These are phyloP conservation scores for Fraxinus nigra DNA, from an alignment of 305 asterid genomes.

Conservation along the genomic window DNA sequence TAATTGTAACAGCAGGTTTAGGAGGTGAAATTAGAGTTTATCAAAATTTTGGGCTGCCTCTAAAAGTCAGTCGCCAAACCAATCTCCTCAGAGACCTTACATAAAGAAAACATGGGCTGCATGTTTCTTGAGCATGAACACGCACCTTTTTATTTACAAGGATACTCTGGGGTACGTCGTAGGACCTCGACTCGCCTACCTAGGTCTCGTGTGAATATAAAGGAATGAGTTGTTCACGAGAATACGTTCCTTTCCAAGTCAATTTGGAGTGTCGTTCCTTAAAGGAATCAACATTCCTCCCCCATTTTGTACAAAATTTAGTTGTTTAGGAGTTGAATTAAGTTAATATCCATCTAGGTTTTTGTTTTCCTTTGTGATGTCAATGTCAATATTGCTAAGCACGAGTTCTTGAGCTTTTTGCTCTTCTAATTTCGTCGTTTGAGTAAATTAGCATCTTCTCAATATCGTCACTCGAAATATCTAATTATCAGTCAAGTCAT, in stretches of 20 bases:
- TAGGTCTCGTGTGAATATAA: background rate
- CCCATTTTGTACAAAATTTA: background rate
- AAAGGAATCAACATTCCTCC: background rate
- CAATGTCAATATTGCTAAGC: background rate
- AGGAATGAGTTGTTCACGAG: background rate
- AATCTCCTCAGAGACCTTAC: slow-evolving; percentile 50
- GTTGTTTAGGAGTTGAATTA: background rate
- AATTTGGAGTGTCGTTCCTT: background rate
- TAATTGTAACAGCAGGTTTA: slow-evolving; percentile 71
- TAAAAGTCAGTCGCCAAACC: slow-evolving; percentile 61
- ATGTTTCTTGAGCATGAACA: background rate
- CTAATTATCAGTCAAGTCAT: background rate
- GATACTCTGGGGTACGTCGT: background rate
- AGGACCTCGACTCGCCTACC: background rate
- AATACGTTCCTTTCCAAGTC: background rate
- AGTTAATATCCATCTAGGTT: slow-evolving; percentile 7
- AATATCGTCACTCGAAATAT: background rate
- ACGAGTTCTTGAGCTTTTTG: background rate
- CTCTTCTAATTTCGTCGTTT: background rate
- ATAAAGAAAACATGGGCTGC: background rate
- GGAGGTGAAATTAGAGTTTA: slow-evolving; percentile 84
- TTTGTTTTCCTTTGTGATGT: background rate
- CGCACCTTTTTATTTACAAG: background rate
- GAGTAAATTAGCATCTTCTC: background rate
- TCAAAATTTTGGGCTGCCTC: slow-evolving; percentile 88